A percentile compares a stretch with the other conserved stretches of the same genome.
phyloP scores from a whole-genome alignment of 2,329 filamentous ascomycete genomes.

The Westerdykella sp. region DNA sequence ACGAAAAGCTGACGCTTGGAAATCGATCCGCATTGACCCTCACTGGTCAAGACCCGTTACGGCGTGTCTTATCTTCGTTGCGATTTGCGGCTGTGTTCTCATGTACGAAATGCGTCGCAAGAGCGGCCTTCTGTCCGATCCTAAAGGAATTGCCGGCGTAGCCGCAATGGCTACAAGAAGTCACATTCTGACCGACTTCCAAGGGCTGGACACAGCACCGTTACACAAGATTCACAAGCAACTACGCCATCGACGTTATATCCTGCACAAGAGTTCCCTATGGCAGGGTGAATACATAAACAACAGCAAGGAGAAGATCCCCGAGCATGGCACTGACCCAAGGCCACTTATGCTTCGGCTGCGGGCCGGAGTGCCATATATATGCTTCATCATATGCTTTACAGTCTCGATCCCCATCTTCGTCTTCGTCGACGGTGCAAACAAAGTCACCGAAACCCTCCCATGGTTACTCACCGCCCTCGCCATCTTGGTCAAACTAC shows the following conservation, averaged over 20 bases:
- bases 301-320: slow-evolving; percentile 45
- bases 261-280: slow-evolving; percentile 63
- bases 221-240: slow-evolving; percentile 62
- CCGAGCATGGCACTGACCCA: slow-evolving; percentile 45
- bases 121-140: slow-evolving; percentile 61
- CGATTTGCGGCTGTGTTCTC: slow-evolving; percentile 52
- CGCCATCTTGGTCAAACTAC: slow-evolving; percentile 60
- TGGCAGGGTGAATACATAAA: slow-evolving; percentile 55
- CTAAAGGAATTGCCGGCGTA: slow-evolving; percentile 66
- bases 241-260: slow-evolving; percentile 61
- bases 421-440: slow-evolving; percentile 52
- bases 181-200: slow-evolving; percentile 69
- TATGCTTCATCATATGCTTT: slow-evolving; percentile 53
- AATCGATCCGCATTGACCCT: slow-evolving; percentile 52
- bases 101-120: slow-evolving; percentile 57
- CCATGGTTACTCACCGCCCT: slow-evolving; percentile 61
- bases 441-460: slow-evolving; percentile 53
- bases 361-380: slow-evolving; percentile 54
- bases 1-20: slow-evolving; percentile 43
- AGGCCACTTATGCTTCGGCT: slow-evolving; percentile 64
- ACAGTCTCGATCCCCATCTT: slow-evolving; percentile 54
- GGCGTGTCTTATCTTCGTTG: slow-evolving; percentile 51
- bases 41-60: slow-evolving; percentile 59
- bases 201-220: slow-evolving; percentile 61
- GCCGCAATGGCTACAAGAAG: slow-evolving; percentile 69